Conservation (phyloP, 1,139 yeast species). For the Debaryomyces coudertii region DNA sequence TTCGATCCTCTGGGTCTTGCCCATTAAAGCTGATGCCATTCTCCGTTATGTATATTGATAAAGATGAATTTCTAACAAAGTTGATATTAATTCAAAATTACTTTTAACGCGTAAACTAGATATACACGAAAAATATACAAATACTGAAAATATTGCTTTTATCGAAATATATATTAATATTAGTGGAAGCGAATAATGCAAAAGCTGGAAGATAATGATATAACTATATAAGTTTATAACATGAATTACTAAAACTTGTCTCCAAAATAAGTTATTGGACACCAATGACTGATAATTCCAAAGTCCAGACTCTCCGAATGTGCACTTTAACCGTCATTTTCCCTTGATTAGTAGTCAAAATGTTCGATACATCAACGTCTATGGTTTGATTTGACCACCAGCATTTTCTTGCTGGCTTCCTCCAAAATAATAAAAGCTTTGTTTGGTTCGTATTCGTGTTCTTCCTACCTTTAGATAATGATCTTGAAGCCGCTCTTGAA, state of each 20-base stretch:
- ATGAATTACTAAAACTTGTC: background rate
- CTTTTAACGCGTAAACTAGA: conserved; percentile 4
- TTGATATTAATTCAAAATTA: background rate
- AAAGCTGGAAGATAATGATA: background rate
- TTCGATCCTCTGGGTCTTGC: conserved; percentile 24
- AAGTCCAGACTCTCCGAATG: conserved; percentile 82
- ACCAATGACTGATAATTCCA: conserved; percentile 68
- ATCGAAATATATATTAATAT: conserved; percentile 1
- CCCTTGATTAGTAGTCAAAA: conserved; percentile 26
- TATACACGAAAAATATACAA: background rate
- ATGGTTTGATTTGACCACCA: conserved; percentile 91
- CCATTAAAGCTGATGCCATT: conserved; percentile 18
- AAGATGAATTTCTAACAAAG: background rate
- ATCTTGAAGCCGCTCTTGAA: conserved; percentile 55
- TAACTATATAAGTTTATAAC: background rate
- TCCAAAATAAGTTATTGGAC: conserved; percentile 38
- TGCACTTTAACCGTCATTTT: conserved; percentile 56
- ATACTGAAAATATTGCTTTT: background rate
- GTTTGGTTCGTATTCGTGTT: conserved; percentile 49
- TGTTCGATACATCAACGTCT: conserved; percentile 47
- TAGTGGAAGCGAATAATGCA: conserved; percentile 1
- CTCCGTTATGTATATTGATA: background rate
- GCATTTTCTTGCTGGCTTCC: conserved; percentile 97
- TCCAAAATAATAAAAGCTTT: conserved; percentile 88
- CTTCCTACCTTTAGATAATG: conserved; percentile 49